Base-by-base conservation (phyloP, 768 basidiomycete species). In the Lepiota subincarnata region DNA sequence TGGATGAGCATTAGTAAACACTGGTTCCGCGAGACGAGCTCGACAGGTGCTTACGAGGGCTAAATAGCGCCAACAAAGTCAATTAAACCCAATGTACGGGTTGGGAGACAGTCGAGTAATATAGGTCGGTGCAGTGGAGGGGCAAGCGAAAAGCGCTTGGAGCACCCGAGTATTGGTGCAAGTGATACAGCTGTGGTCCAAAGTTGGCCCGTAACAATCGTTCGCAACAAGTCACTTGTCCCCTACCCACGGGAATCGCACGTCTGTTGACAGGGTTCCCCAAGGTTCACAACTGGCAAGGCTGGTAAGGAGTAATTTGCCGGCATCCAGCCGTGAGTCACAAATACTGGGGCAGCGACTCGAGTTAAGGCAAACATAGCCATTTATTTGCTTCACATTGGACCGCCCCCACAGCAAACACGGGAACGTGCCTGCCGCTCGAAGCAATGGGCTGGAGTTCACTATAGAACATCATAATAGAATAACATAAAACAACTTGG, bases 361-460 rank as follows among this genome's bases (percentile, higher is more conserved):
- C 31, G 42, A 31, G 31, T 31, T 47, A 22, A 47, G 34, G 53
- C 37, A 54, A 54, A 54, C 53, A 54, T 54, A 54, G 41, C 53
- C 37, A 47, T 31, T 47, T 54, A 54, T 54, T 54, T 54, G 38
- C 53, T 48, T 18, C 40, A 31, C 31, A 26, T 54, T 54, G 34
- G 37, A 24, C 46, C 38, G 3, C 36, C 22, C 22, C 35, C 19
- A 54, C 38, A 47, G 31, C 45, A 54, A 54, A 54, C 53, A 54
- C 42, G 53, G 35, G 45, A 54, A 54, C 53, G 53, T 54, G 45
- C 37, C 28, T 28, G 26, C 40, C 40, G 31, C 22, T 24, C 16
- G 28, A 11, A 34, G 28, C 19, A 31, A 31, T 31, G 10, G 31
- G 8, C 31, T 6, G 8, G 31, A 8, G 31, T 7, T 31, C 10